These are phyloP conservation scores for Ustilago trichophora DNA, from an alignment of 1,284 basidiomycete genomes.

Conservation along the genomic window DNA sequence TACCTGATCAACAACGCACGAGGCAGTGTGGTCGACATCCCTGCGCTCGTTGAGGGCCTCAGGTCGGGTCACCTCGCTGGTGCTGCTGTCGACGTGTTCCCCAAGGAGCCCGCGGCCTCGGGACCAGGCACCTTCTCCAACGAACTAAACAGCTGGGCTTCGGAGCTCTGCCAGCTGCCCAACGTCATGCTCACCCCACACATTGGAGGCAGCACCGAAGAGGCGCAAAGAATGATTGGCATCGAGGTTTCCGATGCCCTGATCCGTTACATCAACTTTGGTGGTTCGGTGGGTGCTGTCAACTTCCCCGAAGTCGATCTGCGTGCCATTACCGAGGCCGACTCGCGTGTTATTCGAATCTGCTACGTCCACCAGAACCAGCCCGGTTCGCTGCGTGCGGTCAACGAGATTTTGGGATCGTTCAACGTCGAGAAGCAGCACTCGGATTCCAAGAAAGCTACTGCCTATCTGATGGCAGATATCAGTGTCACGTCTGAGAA, in stretches of 20 bases:
- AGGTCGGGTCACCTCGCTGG: constrained; percentile 88
- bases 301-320: constrained; percentile 99
- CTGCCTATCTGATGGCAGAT: constrained; percentile 95
- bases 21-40: constrained; percentile 92
- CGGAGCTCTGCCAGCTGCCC: constrained; percentile 51
- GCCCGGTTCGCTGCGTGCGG: constrained; percentile 92
- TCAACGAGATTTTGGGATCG: constrained; percentile 89
- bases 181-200: constrained; percentile 74
- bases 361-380: constrained; percentile 98
- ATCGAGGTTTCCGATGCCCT: constrained; percentile 89
- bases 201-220: constrained; percentile 98
- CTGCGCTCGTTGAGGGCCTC: constrained; percentile 83
- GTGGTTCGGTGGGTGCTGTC: constrained; percentile 86
- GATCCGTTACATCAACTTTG: constrained; percentile 89
- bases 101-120: constrained; percentile 88
- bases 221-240: constrained; percentile 97
- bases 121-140: constrained; percentile 77
- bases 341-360: constrained; percentile 84
- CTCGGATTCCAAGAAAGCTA: constrained; percentile 92
- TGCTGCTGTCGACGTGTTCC: constrained; percentile 94
- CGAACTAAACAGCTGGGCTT: constrained; percentile 61
- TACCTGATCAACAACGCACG: constrained; percentile 99
- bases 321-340: constrained; percentile 80
- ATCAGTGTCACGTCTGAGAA: constrained; percentile 86
- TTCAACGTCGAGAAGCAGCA: constrained; percentile 99